A percentile compares a stretch with the other conserved stretches of the same genome.
Conservation (phyloP, 192 early-diverging fungal genomes). For the Powellomyces hirtus region DNA sequence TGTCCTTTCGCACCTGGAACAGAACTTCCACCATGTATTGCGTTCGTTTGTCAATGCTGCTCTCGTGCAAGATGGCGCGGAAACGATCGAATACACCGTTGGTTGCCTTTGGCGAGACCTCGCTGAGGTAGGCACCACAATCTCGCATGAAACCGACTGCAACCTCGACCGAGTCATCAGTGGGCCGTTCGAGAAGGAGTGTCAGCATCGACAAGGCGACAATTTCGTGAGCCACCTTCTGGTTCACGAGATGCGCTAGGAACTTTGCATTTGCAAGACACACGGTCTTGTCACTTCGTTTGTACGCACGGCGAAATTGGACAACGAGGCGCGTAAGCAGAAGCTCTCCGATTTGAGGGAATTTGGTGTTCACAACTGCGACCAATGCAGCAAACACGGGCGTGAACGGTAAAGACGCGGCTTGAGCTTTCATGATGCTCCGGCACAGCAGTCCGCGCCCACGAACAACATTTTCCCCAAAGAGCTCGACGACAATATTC, state of each 20-base stretch:
- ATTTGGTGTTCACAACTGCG: constrained; percentile 90
- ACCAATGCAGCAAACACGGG: constrained; percentile 86
- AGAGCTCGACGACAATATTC: constrained; percentile 81
- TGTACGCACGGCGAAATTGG: constrained; percentile 89
- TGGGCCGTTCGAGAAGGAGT: constrained; percentile 79
- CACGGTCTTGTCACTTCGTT: constrained; percentile 84
- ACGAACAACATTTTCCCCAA: constrained; percentile 87
- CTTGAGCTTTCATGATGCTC: constrained; percentile 85
- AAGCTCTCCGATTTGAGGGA: constrained; percentile 87
- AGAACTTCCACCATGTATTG: constrained; percentile 98
- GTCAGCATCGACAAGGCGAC: constrained; percentile 82
- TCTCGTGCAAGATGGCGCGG: constrained; percentile 88
- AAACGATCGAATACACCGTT: constrained; percentile 91
- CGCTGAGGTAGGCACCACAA: constrained; percentile 78
- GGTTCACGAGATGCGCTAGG: constrained; percentile 91
- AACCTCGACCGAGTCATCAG: constrained; percentile 94
- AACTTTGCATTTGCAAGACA: constrained; percentile 86
- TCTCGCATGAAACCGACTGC: constrained; percentile 93
- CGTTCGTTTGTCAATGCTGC: constrained; percentile 87
- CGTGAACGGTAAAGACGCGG: constrained; percentile 83
- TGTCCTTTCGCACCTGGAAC: constrained; percentile 91
- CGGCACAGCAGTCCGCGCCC: constrained; percentile 86
- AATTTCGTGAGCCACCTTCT: constrained; percentile 83
- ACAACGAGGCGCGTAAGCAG: constrained; percentile 77
- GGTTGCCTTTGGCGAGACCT: constrained; percentile 70